Evolutionary conservation across 179 eudicot species (phyloP).

Genomic region (Spinacia oleracea): DNA sequence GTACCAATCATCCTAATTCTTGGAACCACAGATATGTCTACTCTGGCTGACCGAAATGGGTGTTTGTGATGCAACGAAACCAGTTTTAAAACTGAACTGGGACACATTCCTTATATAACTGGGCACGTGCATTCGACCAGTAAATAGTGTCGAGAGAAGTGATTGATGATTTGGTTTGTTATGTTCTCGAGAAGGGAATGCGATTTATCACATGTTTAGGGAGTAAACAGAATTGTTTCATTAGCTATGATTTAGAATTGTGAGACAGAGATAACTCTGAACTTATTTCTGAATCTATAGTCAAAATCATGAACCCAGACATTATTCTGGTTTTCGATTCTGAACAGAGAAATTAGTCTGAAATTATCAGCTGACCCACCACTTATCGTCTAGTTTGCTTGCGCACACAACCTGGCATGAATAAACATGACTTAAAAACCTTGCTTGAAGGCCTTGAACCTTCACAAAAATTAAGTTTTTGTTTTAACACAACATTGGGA

Average conservation of each 20-base stretch:
- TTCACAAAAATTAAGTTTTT: too few relatives aligned
- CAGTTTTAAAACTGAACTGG: too few relatives aligned
- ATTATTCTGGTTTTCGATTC: neutral
- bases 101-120: too few relatives aligned
- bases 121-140: neutral
- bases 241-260: neutral
- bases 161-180: neutral
- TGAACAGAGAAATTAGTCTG: neutral
- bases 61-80: too few relatives aligned
- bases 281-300: neutral
- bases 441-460: neutral
- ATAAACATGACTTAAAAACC: neutral
- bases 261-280: neutral
- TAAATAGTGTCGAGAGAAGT: neutral
- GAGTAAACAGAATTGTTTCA: neutral
- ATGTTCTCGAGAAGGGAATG: neutral
- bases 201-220: neutral
- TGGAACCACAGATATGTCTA: neutral
- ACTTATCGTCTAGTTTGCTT: neutral
- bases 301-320: neutral
- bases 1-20: neutral
- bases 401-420: neutral
- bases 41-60: neutral
- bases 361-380: neutral
- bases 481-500: neutral